phyloP scores from a whole-genome alignment of 805 yeast species.

The Ogataea glucozyma region DNA sequence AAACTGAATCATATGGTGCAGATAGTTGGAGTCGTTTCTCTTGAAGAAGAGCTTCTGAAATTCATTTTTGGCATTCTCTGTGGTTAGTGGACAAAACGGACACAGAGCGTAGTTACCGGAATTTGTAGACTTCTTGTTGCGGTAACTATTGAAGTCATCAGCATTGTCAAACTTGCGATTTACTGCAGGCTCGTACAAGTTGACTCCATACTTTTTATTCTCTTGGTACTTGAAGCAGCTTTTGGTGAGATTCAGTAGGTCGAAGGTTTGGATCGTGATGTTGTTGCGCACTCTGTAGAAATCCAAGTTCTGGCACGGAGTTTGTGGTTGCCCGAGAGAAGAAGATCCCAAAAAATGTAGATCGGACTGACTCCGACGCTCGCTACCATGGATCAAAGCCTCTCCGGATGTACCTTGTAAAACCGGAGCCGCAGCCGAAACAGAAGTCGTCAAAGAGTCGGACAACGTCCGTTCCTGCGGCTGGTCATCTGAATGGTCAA shows the following conservation, averaged over 20 bases:
- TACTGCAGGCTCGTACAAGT: conserved; percentile 27
- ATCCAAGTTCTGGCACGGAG: conserved; percentile 19
- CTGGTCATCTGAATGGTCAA: not conserved
- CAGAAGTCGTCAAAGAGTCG: not conserved
- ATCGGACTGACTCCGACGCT: conserved; percentile 3
- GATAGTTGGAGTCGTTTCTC: conserved; percentile 33
- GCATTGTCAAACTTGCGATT: conserved; percentile 18
- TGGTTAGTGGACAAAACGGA: conserved; percentile 29
- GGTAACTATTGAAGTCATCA: not conserved
- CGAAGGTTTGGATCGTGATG: conserved; percentile 17
- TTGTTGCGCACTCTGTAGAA: conserved; percentile 18
- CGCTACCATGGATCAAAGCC: too few species aligned
- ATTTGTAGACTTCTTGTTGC: conserved; percentile 13
- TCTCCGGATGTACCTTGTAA: too few species aligned
- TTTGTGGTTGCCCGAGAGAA: conserved; percentile 1
- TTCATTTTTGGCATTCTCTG: conserved; percentile 19
- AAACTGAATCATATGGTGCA: conserved; percentile 35
- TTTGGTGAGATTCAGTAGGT: conserved; percentile 7
- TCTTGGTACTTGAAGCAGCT: conserved; percentile 15
- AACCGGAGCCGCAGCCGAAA: conserved; percentile 2
- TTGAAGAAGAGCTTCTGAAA: conserved; percentile 26
- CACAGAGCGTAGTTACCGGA: conserved; percentile 32
- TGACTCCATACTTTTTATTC: conserved; percentile 22
- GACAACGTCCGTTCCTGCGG: not conserved
- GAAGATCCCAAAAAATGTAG: conserved; percentile 1